Conservation (phyloP, 257 asterid species). For the Fraxinus cuspidata region DNA sequence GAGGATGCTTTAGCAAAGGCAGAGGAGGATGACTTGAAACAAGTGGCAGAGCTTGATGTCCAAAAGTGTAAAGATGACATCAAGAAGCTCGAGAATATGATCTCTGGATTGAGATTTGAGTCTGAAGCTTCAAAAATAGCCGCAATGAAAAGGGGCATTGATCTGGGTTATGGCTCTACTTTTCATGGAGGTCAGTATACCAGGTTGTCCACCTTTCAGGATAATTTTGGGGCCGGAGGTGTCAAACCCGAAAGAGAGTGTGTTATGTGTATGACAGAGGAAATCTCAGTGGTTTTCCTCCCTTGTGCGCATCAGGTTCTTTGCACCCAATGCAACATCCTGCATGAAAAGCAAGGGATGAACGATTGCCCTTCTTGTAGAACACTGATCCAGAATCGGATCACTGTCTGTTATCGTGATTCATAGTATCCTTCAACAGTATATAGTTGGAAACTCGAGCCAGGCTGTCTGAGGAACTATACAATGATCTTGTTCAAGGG, state of each 20-base stretch:
- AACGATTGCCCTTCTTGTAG: constrained; percentile 81
- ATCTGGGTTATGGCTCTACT: constrained; percentile 13
- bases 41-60: constrained; percentile 38
- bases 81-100: constrained; percentile 42
- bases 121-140: constrained; percentile 54
- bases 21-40: constrained; percentile 47
- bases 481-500: constrained; percentile 1
- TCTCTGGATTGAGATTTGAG: constrained; percentile 45
- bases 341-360: constrained; percentile 66
- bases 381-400: constrained; percentile 50
- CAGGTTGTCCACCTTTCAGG: constrained; percentile 50
- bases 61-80: constrained; percentile 40
- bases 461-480: not conserved
- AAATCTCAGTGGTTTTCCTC: constrained; percentile 64
- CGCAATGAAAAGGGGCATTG: constrained; percentile 46
- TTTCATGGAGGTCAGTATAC: constrained; percentile 32
- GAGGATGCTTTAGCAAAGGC: constrained; percentile 33
- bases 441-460: not conserved
- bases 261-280: constrained; percentile 81
- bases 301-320: constrained; percentile 91
- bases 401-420: constrained; percentile 41
- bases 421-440: constrained; percentile 5
- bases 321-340: constrained; percentile 58
- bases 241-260: constrained; percentile 73
- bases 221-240: constrained; percentile 33